Evolutionary conservation across 163 green algal species (phyloP), one percentile per base, ranked within the genome.

Genomic region (Chlamydomonas reinhardtii): DNA sequence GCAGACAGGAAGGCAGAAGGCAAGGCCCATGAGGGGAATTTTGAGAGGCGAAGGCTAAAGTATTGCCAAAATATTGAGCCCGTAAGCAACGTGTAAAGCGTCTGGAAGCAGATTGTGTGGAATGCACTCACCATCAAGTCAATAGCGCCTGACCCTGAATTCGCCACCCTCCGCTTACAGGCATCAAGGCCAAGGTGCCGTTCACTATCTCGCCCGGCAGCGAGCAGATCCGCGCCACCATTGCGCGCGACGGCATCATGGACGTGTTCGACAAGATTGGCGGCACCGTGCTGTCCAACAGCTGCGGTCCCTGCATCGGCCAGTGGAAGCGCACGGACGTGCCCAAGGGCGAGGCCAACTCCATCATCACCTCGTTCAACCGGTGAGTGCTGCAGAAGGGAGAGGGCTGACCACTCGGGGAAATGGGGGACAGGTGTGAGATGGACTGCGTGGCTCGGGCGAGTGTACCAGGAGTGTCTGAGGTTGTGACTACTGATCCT

Each of bases 321-420:
- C 97, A 99, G 93, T 99, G 97, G 97, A 98, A 98, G 93, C 95
- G 97, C 84, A 98, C 95, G 19, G 96, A 99, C 86, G 92, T 99
- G 65, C 88, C 93, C 61, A 98, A 98, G 94, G 95, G 96, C 79
- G 94, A 97, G 89, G 86, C 94, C 76, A 99, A 99, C 95, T 97
- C 92, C 61, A 99, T 99, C 90, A 94, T 99, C 80, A 98, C 96
- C n/a, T 98, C 94, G 37, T 99, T 97, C 95, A 99, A 99, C 96
- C 48, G 91, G 74, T 86, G 74, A 34, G 48, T 0, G 16, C 66
- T 48, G 65, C 19, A 27, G 20, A 29, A 17, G 12, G 56, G 14
- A 62, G 5, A 52, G n/a, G n/a, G n/a, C n/a, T n/a, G n/a, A n/a
- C n/a, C n/a, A n/a, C n/a, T n/a, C n/a, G n/a, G n/a, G n/a, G n/a